Evolutionary conservation across 2,329 filamentous ascomycete species (phyloP), one percentile per base, ranked within the genome.

Genomic region (Colletotrichum neosansevieriae): DNA sequence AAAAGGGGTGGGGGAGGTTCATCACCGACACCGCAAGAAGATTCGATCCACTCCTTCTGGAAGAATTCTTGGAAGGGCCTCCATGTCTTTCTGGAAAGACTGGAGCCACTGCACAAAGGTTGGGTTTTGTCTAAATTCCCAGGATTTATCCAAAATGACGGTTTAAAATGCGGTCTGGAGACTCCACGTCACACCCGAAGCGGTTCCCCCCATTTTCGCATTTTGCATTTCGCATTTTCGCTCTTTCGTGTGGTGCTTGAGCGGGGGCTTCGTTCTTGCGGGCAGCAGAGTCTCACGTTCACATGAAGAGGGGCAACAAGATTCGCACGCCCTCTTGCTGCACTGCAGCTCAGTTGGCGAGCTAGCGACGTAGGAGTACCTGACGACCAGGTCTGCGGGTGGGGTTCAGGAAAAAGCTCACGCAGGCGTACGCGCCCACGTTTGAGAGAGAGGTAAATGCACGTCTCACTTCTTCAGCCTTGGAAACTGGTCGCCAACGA

Each of bases 401-500:
- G 45, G 29, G 47, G 29, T 40, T 24, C 24, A 24, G 24, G 24
- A 5, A 4, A 19, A 40, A 57, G 24, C 24, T 24, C 38, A 19
- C 17, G n/a, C 24, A 45, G 10, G 36, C 38, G 19, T 32, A 42
- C 38, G 42, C 32, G 44, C 34, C 38, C 38, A 38, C 50, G 4
- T 29, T 34, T 21, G 47, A 24, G 58, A 34, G 51, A 19, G 29
- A 24, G 21, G 3, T 2, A 36, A 29, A 49, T 15, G 49, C 36
- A 51, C 59, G 36, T 19, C 21, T 19, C n/a, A 19, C 21, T 12
- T 21, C 49, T 45, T 64, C 64, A 67, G 59, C 64, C 59, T 67
- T 64, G 59, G 24, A 57, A 13, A 6, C n/a, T 19, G 61, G 61
- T 32, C 24, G 24, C 24, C 1, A 24, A 4, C 24, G 24, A 24